Percentiles rank a stretch among this genome's conserved stretches.
Conservation (phyloP, 1,139 yeast species). For the Candida mesenterica region DNA sequence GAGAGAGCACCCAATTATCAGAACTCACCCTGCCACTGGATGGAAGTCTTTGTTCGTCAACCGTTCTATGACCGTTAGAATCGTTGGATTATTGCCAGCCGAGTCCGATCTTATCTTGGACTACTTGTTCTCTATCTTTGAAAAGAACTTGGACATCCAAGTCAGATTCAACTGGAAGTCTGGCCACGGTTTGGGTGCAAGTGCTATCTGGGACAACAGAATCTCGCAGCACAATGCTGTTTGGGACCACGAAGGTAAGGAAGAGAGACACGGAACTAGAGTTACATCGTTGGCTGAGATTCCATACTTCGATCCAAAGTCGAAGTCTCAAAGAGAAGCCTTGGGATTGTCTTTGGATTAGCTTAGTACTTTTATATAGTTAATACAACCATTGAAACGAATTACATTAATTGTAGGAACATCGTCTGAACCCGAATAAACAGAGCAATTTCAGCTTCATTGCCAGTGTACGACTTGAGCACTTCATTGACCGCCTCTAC, state of each 20-base stretch:
- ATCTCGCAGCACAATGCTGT: constrained; percentile 24
- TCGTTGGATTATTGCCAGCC: constrained; percentile 22
- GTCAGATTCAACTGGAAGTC: constrained; percentile 22
- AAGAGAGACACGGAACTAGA: constrained; percentile 23
- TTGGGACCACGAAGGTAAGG: constrained; percentile 17
- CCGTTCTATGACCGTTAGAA: constrained; percentile 20
- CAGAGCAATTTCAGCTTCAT: too few relatives aligned
- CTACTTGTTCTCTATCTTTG: constrained; percentile 21
- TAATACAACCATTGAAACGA: too few relatives aligned
- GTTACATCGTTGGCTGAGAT: constrained; percentile 24
- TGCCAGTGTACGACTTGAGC: too few relatives aligned
- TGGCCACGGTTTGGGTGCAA: constrained; percentile 22
- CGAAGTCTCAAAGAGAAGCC: constrained; percentile 23
- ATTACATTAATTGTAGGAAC: too few relatives aligned
- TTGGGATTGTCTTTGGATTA: constrained; percentile 17
- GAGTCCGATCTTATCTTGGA: constrained; percentile 21
- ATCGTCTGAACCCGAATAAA: too few relatives aligned
- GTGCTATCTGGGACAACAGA: constrained; percentile 26
- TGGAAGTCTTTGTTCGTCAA: constrained; percentile 21
- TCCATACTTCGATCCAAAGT: constrained; percentile 20
- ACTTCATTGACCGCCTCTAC: too few relatives aligned
- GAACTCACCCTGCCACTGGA: constrained; percentile 20
- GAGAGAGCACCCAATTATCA: constrained; percentile 18
- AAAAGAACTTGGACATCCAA: constrained; percentile 23
- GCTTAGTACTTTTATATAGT: too few relatives aligned